phyloP scores from a whole-genome alignment of 441 rosid genomes.

The Pelargonium cotyledonis region DNA sequence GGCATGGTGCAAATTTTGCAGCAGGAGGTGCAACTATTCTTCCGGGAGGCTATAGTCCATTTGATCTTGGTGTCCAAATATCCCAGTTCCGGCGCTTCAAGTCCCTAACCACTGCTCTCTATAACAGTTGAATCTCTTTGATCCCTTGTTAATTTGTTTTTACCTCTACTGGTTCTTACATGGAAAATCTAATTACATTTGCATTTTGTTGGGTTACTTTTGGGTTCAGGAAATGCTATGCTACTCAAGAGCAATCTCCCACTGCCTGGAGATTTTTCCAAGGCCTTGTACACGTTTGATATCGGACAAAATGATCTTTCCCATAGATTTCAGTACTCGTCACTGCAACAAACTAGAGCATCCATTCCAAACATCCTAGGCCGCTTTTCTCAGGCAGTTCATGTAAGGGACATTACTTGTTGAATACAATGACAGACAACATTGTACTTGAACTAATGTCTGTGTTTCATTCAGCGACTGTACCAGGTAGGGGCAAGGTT shows the following conservation, averaged over 20 bases:
- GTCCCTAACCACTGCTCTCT: constrained; percentile 41
- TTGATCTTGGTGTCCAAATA: constrained; percentile 65
- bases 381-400: constrained; percentile 48
- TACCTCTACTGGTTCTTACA: background rate
- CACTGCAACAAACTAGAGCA: constrained; percentile 44
- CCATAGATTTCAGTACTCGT: constrained; percentile 42
- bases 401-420: constrained; percentile 29
- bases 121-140: constrained; percentile 30
- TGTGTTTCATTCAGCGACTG: constrained; percentile 32
- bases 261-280: constrained; percentile 58
- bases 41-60: constrained; percentile 55
- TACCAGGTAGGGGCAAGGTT: constrained; percentile 58
- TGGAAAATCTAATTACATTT: background rate
- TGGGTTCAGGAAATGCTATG: constrained; percentile 28
- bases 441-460: background rate
- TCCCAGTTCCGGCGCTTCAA: constrained; percentile 63
- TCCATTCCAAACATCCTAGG: constrained; percentile 49
- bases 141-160: background rate
- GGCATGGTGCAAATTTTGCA: constrained; percentile 66
- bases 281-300: constrained; percentile 63
- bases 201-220: constrained; percentile 10
- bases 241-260: constrained; percentile 40
- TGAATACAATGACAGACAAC: background rate
- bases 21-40: constrained; percentile 59
- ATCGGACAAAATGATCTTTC: constrained; percentile 77